Base-by-base conservation (phyloP, 768 basidiomycete genomes). In the Mycena latifolia region DNA sequence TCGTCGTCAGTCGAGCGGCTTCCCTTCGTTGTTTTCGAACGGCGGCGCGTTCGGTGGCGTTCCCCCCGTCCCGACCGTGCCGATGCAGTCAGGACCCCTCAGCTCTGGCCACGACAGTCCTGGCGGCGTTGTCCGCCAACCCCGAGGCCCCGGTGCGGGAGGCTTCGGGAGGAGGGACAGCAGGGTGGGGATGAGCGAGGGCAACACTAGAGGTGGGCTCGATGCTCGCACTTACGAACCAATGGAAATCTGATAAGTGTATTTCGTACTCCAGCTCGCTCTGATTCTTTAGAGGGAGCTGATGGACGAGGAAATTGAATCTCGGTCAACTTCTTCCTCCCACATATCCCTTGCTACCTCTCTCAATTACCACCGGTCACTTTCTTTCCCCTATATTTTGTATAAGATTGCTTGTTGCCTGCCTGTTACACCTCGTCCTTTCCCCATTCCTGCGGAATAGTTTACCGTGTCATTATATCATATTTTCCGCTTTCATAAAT, bases 211-310 rank as follows among this genome's bases (percentile, higher is more conserved):
- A 80, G 87, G 87, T 79, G 91, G 90, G 78, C 86, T 95, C 72
- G 94, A 95, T 76, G 87, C 92, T 72, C 88, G 90, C 78, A 92
- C 92, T 68, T 91, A 94, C 81, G 92, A 95, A 82, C 92, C 92
- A 43, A 78, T 94, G 80, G 94, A 95, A 78, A 89, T 94, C 84
- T 94, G 83, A 87, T 79, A 73, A 69, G 70, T 74, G 71, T 55
- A 53, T 58, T 47, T 50, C 33, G 37, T 69, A 53, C 56, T 50
- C 59, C 74, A 80, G 81, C 76, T 72, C 79, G 78, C 75, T 80
- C 82, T 75, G 80, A 82, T 74, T 82, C 80, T 74, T 75, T 81
- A 72, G 80, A 80, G 65, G 80, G 82, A 70, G 79, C 82, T 71
- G 81, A 82, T 70, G 81, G 82, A 71, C 77, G 82, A 69, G 78